A percentile compares a stretch with the other conserved stretches of the same genome.
phyloP scores from a whole-genome alignment of 2,329 filamentous ascomycete genomes.

The Talaromyces sp. region DNA sequence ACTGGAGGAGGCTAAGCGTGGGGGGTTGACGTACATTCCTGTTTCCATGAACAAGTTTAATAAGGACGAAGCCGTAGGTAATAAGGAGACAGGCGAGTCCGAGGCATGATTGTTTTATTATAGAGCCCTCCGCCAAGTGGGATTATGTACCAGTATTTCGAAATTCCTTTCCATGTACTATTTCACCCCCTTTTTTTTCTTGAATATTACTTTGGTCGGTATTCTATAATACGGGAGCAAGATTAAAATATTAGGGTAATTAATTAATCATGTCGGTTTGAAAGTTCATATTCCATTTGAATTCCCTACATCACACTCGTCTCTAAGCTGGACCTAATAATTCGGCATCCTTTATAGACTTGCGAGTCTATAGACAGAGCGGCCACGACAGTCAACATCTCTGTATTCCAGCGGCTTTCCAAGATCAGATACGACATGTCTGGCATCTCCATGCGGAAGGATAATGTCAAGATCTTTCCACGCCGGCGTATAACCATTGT shows the following conservation, averaged over 20 bases:
- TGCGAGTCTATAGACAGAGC: constrained; percentile 24
- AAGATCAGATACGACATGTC: constrained; percentile 31
- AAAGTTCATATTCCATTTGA: too few relatives aligned
- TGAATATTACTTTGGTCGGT: background rate
- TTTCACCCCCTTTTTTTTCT: background rate
- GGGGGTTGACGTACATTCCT: constrained; percentile 54
- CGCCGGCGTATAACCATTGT: constrained; percentile 40
- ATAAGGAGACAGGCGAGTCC: constrained; percentile 1
- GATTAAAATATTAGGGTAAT: background rate
- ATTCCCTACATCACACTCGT: background rate
- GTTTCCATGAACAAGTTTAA: constrained; percentile 12
- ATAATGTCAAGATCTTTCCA: constrained; percentile 49
- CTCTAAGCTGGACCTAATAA: background rate
- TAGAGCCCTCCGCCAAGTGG: background rate
- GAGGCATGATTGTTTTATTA: background rate
- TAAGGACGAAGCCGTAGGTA: constrained; percentile 8
- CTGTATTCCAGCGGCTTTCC: constrained; percentile 25
- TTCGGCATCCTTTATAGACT: background rate
- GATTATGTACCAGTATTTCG: background rate
- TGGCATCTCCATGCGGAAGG: constrained; percentile 46
- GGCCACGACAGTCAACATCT: constrained; percentile 21
- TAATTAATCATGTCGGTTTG: background rate
- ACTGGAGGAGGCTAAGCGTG: constrained; percentile 55
- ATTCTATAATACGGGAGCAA: background rate
- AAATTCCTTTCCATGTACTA: background rate